Evolutionary conservation across 2,329 filamentous ascomycete genomes (phyloP).

Genomic region (Exophiala calicioides): DNA sequence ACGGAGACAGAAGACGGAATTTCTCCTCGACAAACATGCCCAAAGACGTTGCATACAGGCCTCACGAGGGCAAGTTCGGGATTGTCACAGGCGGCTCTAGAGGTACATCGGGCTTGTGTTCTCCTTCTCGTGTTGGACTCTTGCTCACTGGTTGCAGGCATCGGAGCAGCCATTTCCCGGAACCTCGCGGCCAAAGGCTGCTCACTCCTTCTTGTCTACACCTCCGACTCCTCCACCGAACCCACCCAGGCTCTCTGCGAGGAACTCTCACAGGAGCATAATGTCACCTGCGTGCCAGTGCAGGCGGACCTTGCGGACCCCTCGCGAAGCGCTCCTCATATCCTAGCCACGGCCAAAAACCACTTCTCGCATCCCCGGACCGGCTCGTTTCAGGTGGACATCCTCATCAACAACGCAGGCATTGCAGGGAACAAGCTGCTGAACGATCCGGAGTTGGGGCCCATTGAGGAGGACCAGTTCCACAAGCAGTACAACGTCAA

Average conservation of each 20-base stretch:
- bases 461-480: slow-evolving; percentile 54
- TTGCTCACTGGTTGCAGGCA: slow-evolving; percentile 56
- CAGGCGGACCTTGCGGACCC: slow-evolving; percentile 69
- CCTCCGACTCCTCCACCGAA: slow-evolving; percentile 60
- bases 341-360: slow-evolving; percentile 61
- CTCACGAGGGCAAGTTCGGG: slow-evolving; percentile 72
- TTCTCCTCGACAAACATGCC: slow-evolving; percentile 28
- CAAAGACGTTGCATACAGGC: slow-evolving; percentile 31
- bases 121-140: neutral
- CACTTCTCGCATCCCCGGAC: slow-evolving; percentile 59
- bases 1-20: slow-evolving; percentile 3
- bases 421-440: slow-evolving; percentile 51
- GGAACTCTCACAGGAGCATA: slow-evolving; percentile 58
- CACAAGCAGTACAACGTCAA: slow-evolving; percentile 59
- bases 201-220: slow-evolving; percentile 71
- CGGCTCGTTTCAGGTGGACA: slow-evolving; percentile 41
- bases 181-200: slow-evolving; percentile 73
- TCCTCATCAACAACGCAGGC: slow-evolving; percentile 38
- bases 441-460: slow-evolving; percentile 56
- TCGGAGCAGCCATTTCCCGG: slow-evolving; percentile 68
- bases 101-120: slow-evolving; percentile 52
- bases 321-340: slow-evolving; percentile 56
- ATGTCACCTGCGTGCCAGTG: slow-evolving; percentile 61
- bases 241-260: slow-evolving; percentile 57
- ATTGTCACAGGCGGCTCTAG: slow-evolving; percentile 78